Conservation (phyloP, 2,329 filamentous ascomycete genomes). For the Fusarium oxysporum region DNA sequence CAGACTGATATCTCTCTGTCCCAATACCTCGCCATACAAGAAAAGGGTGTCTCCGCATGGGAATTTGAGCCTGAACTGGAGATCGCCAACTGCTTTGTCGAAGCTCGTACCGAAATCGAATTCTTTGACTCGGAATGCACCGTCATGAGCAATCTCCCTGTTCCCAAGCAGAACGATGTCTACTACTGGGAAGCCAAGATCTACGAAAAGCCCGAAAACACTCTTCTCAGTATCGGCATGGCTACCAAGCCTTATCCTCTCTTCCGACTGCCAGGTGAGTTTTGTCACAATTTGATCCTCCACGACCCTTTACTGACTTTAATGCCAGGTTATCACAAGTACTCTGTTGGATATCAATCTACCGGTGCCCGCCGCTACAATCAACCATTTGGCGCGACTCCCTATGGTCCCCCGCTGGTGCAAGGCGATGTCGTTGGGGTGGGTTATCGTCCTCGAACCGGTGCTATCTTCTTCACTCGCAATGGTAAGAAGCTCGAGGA, state of each 20-base stretch:
- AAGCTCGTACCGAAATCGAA: slow-evolving; percentile 95
- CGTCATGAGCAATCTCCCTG: slow-evolving; percentile 94
- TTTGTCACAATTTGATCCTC: slow-evolving; percentile 11
- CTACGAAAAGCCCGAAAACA: slow-evolving; percentile 94
- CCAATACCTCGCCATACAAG: slow-evolving; percentile 97
- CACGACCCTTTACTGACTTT: slow-evolving; percentile 36
- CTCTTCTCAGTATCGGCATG: slow-evolving; percentile 89
- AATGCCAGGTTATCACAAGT: slow-evolving; percentile 83
- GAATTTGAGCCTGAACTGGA: slow-evolving; percentile 99
- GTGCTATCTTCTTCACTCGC: slow-evolving; percentile 96
- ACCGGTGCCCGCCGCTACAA: slow-evolving; percentile 89
- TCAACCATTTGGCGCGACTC: slow-evolving; percentile 84
- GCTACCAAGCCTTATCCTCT: slow-evolving; percentile 97
- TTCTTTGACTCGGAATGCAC: slow-evolving; percentile 99
- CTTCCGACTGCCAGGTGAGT: slow-evolving; percentile 89
- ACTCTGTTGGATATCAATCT: slow-evolving; percentile 91
- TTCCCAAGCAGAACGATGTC: slow-evolving; percentile 98
- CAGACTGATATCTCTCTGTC: slow-evolving; percentile 98
- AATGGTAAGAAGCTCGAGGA: slow-evolving; percentile 98
- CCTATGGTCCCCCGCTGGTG: slow-evolving; percentile 85
- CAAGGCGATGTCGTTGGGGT: slow-evolving; percentile 97
- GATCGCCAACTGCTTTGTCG: slow-evolving; percentile 98
- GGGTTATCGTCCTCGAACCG: slow-evolving; percentile 92
- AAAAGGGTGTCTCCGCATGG: slow-evolving; percentile 99
- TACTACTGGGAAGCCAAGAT: slow-evolving; percentile 99